Evolutionary conservation across 1,284 basidiomycete genomes (phyloP), one percentile per base, ranked within the genome.

Genomic region (Cutaneotrichosporon spelunceum): DNA sequence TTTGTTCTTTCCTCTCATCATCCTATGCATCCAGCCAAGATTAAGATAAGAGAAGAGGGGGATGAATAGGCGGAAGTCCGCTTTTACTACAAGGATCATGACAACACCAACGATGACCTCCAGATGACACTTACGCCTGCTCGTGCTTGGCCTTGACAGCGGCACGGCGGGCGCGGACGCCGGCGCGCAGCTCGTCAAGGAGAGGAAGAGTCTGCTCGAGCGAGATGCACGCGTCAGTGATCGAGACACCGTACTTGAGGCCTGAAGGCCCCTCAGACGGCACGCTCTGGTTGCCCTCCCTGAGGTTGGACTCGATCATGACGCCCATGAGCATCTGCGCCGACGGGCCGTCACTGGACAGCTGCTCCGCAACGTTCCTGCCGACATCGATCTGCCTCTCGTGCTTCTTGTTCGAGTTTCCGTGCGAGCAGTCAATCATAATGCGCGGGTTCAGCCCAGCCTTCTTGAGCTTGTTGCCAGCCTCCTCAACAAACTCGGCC

Each of bases 281-380:
- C 62, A 96, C 89, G 69, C 91, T 87, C 78, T 97, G 93, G 67
- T 74, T 75, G 65, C 82, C 83, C 69, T 93, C 94, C 53, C 90
- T 85, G 61, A 98, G 83, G 78, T 99, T 95, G 53, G 89, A 91
- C 79, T 99, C 96, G 65, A 98, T 84, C 96, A 99, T 99, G 64
- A 96, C 93, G 62, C 95, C 95, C 84, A 96, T 89, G 69, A 99
- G 92, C 73, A 86, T 84, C 24, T 83, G 75, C 1, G 86, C 83
- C 0, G 90, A 92, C 58, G 91, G 87, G 39, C 69, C 82, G 81
- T 71, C 71, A 3, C 83, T 84, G 65, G 87, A 83, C 23, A 91
- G 80, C 82, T 93, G 89, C 48, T 81, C 80, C 24, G 88, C 76
- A 61, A 85, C 78, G 65, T 81, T 80, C 21, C 80, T 72, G 26